A percentile compares a stretch with the other conserved stretches of the same genome.
These are phyloP conservation scores for Senna tora DNA, from an alignment of 306 rosid species.

Conservation along the genomic window DNA sequence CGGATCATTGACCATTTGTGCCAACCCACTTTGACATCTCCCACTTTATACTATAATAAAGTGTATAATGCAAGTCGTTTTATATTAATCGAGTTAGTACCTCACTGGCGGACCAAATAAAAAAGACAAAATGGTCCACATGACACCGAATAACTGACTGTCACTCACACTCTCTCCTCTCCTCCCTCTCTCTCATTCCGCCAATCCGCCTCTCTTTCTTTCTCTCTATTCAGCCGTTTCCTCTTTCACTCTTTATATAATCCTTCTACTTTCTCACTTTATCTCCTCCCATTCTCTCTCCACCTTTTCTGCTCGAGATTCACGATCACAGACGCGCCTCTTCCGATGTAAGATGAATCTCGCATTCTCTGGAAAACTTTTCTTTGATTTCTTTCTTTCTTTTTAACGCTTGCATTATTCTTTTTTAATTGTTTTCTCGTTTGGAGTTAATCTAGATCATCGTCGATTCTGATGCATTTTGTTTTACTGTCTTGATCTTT, in stretches of 20 bases:
- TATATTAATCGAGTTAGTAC: too few species aligned
- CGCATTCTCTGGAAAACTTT: neutral
- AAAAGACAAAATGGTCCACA: too few species aligned
- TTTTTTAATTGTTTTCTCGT: neutral
- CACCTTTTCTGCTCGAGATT: neutral
- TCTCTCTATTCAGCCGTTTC: neutral
- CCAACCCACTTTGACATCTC: too few species aligned
- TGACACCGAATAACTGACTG: too few species aligned
- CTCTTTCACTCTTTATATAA: neutral
- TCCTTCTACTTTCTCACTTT: neutral
- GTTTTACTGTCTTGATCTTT: neutral
- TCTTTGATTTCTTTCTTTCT: too few species aligned
- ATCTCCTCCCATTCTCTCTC: neutral
- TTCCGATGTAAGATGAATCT: conserved; percentile 6
- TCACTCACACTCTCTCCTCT: too few species aligned
- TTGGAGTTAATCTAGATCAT: neutral
- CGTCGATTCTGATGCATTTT: conserved; percentile 1
- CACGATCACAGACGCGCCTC: neutral
- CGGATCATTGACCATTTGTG: too few species aligned
- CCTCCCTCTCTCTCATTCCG: too few species aligned
- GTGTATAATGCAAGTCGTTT: too few species aligned
- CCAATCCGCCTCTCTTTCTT: neutral
- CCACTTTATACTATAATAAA: too few species aligned
- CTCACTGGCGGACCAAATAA: too few species aligned
- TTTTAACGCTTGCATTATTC: neutral